These are phyloP conservation scores for Trichoderma sp. DNA, from an alignment of 2,329 filamentous ascomycete genomes.

Conservation along the genomic window DNA sequence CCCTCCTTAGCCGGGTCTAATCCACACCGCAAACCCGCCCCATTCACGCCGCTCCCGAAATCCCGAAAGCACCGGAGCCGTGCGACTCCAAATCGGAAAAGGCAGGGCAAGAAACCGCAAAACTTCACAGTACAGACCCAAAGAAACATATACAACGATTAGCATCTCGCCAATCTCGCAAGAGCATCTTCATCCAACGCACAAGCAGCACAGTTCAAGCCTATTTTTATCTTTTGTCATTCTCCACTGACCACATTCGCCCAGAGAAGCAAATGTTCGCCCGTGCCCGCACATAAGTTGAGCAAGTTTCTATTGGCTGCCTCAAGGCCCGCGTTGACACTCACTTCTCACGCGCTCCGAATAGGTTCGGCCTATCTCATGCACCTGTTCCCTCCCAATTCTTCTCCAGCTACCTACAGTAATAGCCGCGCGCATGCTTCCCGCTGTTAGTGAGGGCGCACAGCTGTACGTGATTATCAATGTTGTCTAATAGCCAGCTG, in stretches of 20 bases:
- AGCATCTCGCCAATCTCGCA: not conserved
- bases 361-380: not conserved
- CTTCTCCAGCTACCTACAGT: not conserved
- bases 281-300: constrained; percentile 22
- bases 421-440: constrained; percentile 3
- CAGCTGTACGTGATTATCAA: not conserved
- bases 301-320: constrained; percentile 44
- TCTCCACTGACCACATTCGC: not conserved
- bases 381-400: not conserved
- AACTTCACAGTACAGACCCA: not conserved
- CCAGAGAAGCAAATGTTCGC: not conserved
- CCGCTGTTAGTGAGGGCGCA: not conserved
- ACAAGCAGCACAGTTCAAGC: not conserved
- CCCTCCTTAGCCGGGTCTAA: not conserved
- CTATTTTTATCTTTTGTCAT: not conserved
- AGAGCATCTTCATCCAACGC: not conserved
- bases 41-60: constrained; percentile 1
- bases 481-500: not conserved
- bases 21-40: not conserved
- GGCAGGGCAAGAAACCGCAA: not conserved
- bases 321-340: not conserved
- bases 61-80: constrained; percentile 4
- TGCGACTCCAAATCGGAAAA: constrained; percentile 1
- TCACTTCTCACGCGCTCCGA: constrained; percentile 5
- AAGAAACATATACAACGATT: not conserved